Percentiles rank a stretch among this genome's conserved stretches.
Evolutionary conservation across 768 basidiomycete species (phyloP).

Genomic region (Suillus discolor): DNA sequence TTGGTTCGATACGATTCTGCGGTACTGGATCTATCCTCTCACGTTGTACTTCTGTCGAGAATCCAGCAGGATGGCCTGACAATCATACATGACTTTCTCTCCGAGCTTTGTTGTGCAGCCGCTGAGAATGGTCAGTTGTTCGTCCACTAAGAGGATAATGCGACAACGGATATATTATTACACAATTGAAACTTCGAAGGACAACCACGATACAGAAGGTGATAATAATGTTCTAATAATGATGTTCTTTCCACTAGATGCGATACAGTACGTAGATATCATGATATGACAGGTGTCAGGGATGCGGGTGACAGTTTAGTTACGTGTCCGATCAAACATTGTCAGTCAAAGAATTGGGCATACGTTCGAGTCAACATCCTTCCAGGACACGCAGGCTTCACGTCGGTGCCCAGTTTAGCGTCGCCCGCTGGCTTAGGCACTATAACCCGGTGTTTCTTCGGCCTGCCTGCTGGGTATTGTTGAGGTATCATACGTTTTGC

Average conservation of each 20-base stretch:
- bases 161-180: background rate
- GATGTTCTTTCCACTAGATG: background rate
- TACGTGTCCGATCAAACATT: conserved; percentile 7
- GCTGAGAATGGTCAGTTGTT: conserved; percentile 24
- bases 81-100: too few relatives aligned
- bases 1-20: too few relatives aligned
- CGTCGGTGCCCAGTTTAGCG: conserved; percentile 3
- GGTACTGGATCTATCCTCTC: too few relatives aligned
- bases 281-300: background rate
- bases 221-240: too few relatives aligned
- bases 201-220: background rate
- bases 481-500: background rate
- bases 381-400: conserved; percentile 6
- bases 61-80: too few relatives aligned
- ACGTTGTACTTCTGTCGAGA: too few relatives aligned
- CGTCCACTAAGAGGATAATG: conserved; percentile 19
- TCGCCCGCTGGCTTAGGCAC: conserved; percentile 6
- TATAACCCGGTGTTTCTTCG: background rate
- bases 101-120: background rate
- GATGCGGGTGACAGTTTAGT: background rate
- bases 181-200: background rate
- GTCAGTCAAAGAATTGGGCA: conserved; percentile 31
- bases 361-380: conserved; percentile 18
- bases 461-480: background rate
- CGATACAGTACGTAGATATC: background rate